Evolutionary conservation across 1,284 basidiomycete genomes (phyloP), one percentile per base, ranked within the genome.

Genomic region (Cutaneotrichosporon arboriforme): DNA sequence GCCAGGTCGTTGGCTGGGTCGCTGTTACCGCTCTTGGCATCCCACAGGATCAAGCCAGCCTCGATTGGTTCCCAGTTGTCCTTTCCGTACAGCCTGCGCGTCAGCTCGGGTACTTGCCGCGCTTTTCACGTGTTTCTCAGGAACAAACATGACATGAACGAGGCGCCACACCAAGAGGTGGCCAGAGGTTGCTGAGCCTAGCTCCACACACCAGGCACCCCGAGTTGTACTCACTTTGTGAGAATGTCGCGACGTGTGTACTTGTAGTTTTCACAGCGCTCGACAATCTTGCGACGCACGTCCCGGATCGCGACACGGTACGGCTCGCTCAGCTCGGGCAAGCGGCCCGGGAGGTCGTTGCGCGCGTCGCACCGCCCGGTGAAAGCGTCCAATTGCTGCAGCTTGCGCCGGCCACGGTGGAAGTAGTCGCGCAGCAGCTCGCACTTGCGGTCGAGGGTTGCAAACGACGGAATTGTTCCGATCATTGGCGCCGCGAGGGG

Each of bases 231-330:
- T 63, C 57, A 76, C 74, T 73, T 73, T 61, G 74, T 66, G 12
- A 76, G 61, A 12, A 72, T 59, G 55, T 76, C 72, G n/a, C 74
- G 61, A 8, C 73, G 64, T 38, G 73, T 76, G 51, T 76, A 74
- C 62, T 73, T 73, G 68, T 76, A 76, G 52, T 76, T 76, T 55
- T 76, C 74, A 37, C 67, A 72, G 22, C 73, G 57, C 57, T 76
- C 74, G 13, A 76, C 73, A n/a, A 68, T 65, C 55, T 76, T 74
- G 36, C 74, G 57, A 33, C 73, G 52, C 17, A 76, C 69, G 49
- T 72, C 68, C 33, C 70, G 53, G 17, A 76, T 58, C 0, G 73
- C 70, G 20, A 68, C 64, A 18, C 70, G 56, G n/a, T 64, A 67
- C 9, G 64, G 52, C 45, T 65, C 62, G 23, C 65, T 63, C n/a